Conservation (phyloP, 1,139 yeast genomes). For the Taiozyma onychis region DNA sequence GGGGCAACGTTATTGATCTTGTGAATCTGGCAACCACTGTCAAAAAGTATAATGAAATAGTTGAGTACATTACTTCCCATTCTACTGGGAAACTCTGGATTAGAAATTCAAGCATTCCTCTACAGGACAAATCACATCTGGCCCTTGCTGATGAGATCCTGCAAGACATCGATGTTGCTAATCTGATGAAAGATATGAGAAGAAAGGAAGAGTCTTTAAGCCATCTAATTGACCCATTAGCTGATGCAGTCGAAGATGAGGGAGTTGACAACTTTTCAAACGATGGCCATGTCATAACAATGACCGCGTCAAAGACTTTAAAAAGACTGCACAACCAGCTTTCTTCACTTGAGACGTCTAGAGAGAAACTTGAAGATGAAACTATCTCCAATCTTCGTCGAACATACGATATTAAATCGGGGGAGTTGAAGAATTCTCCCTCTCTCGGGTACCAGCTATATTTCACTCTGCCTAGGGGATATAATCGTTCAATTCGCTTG, state of each 20-base stretch:
- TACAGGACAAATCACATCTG: constrained; percentile 1
- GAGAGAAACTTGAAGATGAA: constrained; percentile 22
- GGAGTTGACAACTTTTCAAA: neutral
- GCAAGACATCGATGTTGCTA: constrained; percentile 27
- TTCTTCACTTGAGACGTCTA: constrained; percentile 26
- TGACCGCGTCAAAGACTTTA: constrained; percentile 30
- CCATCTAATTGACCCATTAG: constrained; percentile 9
- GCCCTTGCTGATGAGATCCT: constrained; percentile 23
- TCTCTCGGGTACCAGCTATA: constrained; percentile 15
- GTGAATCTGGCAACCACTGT: constrained; percentile 39
- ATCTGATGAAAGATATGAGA: constrained; percentile 12
- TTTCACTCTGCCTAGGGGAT: constrained; percentile 2
- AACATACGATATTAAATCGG: constrained; percentile 12
- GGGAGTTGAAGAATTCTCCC: constrained; percentile 10
- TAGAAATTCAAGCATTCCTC: constrained; percentile 1
- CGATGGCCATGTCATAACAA: constrained; percentile 16
- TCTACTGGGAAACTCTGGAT: neutral
- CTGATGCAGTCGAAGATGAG: constrained; percentile 1
- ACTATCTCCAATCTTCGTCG: constrained; percentile 17
- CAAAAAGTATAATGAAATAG: constrained; percentile 18
- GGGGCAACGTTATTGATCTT: constrained; percentile 41
- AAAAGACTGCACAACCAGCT: constrained; percentile 32
- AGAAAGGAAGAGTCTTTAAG: constrained; percentile 11
- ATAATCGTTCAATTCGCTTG: neutral
- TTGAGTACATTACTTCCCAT: constrained; percentile 1